These are phyloP conservation scores for Cystoderma amianthinum DNA, from an alignment of 768 basidiomycete species.

Conservation along the genomic window DNA sequence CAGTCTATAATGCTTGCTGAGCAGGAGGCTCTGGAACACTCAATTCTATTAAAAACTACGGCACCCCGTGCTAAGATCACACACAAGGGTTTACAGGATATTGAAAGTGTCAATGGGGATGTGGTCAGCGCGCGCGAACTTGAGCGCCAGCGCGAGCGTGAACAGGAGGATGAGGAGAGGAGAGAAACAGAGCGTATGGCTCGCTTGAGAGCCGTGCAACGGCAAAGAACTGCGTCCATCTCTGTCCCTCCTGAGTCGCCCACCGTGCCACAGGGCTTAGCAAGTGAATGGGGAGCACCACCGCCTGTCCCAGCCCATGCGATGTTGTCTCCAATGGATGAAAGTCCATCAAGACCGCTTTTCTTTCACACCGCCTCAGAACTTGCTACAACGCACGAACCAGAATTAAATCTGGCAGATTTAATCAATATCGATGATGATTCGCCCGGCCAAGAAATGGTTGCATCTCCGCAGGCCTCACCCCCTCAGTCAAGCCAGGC, in stretches of 20 bases:
- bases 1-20: constrained; percentile 78
- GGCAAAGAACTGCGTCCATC: constrained; percentile 45
- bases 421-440: constrained; percentile 77
- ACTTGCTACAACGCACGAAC: constrained; percentile 35
- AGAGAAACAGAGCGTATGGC: constrained; percentile 66
- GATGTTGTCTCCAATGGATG: constrained; percentile 17
- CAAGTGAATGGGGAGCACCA: constrained; percentile 49
- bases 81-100: constrained; percentile 88
- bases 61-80: constrained; percentile 78
- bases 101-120: constrained; percentile 67
- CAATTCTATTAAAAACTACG: constrained; percentile 67
- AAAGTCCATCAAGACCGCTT: constrained; percentile 15
- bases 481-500: constrained; percentile 6
- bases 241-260: constrained; percentile 76
- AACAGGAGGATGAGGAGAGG: constrained; percentile 63
- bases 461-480: constrained; percentile 10
- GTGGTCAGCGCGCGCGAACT: constrained; percentile 30
- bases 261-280: constrained; percentile 23
- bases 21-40: constrained; percentile 77
- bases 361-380: constrained; percentile 33
- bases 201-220: constrained; percentile 43
- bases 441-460: constrained; percentile 26
- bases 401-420: constrained; percentile 67
- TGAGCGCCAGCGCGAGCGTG: constrained; percentile 55
- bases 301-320: constrained; percentile 49